Percentiles rank a stretch among this genome's conserved stretches.
Evolutionary conservation across 1,284 basidiomycete genomes (phyloP).

Genomic region (Rhodotorula sp.): DNA sequence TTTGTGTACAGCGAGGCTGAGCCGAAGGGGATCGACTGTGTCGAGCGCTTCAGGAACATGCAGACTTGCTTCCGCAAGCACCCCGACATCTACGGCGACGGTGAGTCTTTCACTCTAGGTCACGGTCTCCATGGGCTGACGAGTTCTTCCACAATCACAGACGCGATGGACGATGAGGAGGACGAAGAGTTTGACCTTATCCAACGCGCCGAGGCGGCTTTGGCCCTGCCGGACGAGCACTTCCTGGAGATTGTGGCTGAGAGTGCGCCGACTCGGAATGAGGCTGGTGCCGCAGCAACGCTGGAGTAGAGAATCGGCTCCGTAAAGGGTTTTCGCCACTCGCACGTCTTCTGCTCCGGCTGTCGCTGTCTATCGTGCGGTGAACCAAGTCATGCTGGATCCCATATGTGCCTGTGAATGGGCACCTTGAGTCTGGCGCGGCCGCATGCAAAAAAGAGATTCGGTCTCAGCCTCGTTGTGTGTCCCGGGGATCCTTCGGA

Average conservation of each 20-base stretch:
- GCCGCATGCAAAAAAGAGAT: no score
- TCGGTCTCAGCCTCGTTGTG: no score
- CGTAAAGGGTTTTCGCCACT: not conserved
- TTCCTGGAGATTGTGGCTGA: slow-evolving; percentile 27
- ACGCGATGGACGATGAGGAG: slow-evolving; percentile 36
- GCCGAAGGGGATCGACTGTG: slow-evolving; percentile 96
- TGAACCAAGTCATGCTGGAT: not conserved
- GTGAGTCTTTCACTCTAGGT: slow-evolving; percentile 53
- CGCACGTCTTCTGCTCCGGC: not conserved
- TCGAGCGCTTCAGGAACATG: slow-evolving; percentile 97
- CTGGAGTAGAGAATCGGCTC: slow-evolving; percentile 3
- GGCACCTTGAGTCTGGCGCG: no score
- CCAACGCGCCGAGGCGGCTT: slow-evolving; percentile 36
- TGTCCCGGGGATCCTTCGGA: no score
- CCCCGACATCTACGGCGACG: slow-evolving; percentile 91
- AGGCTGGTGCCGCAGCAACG: not conserved
- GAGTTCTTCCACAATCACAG: not conserved
- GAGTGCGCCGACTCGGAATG: slow-evolving; percentile 13
- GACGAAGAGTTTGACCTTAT: slow-evolving; percentile 38
- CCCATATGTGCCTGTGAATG: no score
- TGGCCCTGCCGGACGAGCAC: slow-evolving; percentile 31
- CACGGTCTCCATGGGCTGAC: no score
- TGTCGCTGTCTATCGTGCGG: not conserved
- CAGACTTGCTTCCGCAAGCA: slow-evolving; percentile 96
- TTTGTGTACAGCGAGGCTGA: slow-evolving; percentile 93